Conservation (phyloP, 139 green algal genomes). For the Gonium pectorale region DNA sequence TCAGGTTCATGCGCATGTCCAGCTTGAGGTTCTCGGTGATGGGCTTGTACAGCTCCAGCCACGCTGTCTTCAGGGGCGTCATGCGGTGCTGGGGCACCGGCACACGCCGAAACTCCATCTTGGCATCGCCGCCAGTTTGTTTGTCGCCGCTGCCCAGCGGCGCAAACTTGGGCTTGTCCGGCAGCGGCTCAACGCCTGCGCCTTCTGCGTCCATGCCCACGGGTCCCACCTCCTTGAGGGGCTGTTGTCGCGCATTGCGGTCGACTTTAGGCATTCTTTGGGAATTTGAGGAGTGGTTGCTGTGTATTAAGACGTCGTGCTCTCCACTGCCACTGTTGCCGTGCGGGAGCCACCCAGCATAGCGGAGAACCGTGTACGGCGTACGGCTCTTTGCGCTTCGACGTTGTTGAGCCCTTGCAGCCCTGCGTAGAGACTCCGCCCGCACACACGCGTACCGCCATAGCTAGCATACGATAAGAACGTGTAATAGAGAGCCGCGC, state of each 20-base stretch:
- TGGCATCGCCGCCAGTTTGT: slow-evolving; percentile 27
- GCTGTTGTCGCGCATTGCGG: slow-evolving; percentile 29
- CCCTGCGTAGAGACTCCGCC: too few relatives aligned
- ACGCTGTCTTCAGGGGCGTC: slow-evolving; percentile 96
- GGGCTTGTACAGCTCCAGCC: slow-evolving; percentile 96
- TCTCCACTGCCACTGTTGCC: too few relatives aligned
- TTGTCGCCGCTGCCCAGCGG: not conserved
- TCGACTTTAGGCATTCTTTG: slow-evolving; percentile 44
- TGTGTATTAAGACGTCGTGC: too few relatives aligned
- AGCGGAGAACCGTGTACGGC: too few relatives aligned
- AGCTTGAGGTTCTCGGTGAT: slow-evolving; percentile 98
- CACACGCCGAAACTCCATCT: slow-evolving; percentile 55
- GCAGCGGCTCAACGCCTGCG: not conserved
- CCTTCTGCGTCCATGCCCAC: slow-evolving; percentile 21
- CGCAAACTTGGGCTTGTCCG: slow-evolving; percentile 42
- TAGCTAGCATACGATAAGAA: too few relatives aligned
- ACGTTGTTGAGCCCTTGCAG: too few relatives aligned
- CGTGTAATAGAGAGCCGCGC: too few relatives aligned
- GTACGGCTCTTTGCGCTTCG: too few relatives aligned
- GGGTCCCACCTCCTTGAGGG: slow-evolving; percentile 25
- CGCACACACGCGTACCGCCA: too few relatives aligned
- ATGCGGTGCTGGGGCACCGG: slow-evolving; percentile 94
- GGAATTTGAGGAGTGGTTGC: too few relatives aligned
- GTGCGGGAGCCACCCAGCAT: too few relatives aligned
- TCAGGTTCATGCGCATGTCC: slow-evolving; percentile 99